These are phyloP conservation scores for Poa annua DNA, from an alignment of 176 grass and related monocot genomes.

Conservation along the genomic window DNA sequence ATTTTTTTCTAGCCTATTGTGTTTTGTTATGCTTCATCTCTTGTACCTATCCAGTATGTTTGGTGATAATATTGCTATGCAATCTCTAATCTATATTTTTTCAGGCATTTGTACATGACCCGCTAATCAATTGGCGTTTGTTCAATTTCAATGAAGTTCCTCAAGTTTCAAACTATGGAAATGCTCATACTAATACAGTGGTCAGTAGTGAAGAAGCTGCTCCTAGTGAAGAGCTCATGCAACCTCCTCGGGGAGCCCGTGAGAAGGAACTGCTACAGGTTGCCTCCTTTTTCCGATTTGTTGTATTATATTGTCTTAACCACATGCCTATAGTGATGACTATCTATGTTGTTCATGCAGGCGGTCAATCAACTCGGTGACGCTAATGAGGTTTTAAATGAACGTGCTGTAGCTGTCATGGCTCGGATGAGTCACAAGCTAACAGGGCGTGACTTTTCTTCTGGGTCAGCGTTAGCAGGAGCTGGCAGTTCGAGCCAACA, in stretches of 20 bases:
- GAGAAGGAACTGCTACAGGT: slow-evolving; percentile 95
- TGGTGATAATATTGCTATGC: slow-evolving; percentile 12
- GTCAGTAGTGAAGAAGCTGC: slow-evolving; percentile 80
- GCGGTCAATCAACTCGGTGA: slow-evolving; percentile 96
- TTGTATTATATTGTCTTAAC: slow-evolving; percentile 15
- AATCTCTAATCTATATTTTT: slow-evolving; percentile 34
- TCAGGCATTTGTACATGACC: slow-evolving; percentile 99
- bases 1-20: slow-evolving; percentile 11
- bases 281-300: slow-evolving; percentile 21
- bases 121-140: slow-evolving; percentile 94
- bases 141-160: slow-evolving; percentile 99
- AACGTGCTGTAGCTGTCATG: slow-evolving; percentile 95
- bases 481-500: slow-evolving; percentile 46
- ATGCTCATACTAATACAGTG: slow-evolving; percentile 63
- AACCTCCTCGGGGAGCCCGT: slow-evolving; percentile 81
- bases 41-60: slow-evolving; percentile 19
- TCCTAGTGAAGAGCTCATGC: slow-evolving; percentile 62
- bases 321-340: background rate
- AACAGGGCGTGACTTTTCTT: slow-evolving; percentile 89
- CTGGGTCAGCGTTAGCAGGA: slow-evolving; percentile 58
- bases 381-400: slow-evolving; percentile 96
- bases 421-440: slow-evolving; percentile 97
- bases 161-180: slow-evolving; percentile 87
- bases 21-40: slow-evolving; percentile 7
- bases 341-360: slow-evolving; percentile 42